phyloP scores from a whole-genome alignment of 345 rosid genomes.

The Eucalyptus decipiens region DNA sequence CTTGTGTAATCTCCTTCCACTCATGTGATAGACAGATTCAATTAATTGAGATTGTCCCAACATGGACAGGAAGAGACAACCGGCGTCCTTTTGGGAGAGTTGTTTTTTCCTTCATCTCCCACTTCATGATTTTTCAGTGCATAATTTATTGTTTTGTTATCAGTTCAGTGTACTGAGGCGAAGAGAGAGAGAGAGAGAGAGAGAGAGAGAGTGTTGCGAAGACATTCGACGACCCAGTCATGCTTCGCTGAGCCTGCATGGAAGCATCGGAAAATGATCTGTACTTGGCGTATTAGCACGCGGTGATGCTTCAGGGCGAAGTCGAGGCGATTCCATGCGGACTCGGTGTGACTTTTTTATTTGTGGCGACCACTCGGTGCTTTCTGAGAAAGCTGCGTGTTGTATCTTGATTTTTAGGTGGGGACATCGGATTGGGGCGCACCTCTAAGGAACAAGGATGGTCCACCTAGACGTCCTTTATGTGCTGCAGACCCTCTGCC shows the following conservation, averaged over 20 bases:
- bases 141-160: background rate
- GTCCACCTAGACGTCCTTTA: background rate
- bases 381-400: background rate
- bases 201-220: background rate
- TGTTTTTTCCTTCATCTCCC: background rate
- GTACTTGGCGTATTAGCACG: background rate
- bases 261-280: background rate
- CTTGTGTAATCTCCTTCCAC: conserved; percentile 6
- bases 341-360: background rate
- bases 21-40: background rate
- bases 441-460: background rate
- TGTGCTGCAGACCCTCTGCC: background rate
- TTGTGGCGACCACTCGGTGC: background rate
- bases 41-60: background rate
- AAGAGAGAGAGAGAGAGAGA: background rate
- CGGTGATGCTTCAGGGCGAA: background rate
- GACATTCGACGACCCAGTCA: background rate
- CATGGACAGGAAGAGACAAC: background rate
- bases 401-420: background rate
- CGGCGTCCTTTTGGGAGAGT: background rate
- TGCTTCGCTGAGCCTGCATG: background rate
- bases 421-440: background rate
- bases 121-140: background rate
- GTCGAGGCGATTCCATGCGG: background rate
- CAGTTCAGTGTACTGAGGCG: background rate